These are phyloP conservation scores for Fusarium cyanostomum DNA, from an alignment of 2,329 filamentous ascomycete genomes.

Conservation along the genomic window DNA sequence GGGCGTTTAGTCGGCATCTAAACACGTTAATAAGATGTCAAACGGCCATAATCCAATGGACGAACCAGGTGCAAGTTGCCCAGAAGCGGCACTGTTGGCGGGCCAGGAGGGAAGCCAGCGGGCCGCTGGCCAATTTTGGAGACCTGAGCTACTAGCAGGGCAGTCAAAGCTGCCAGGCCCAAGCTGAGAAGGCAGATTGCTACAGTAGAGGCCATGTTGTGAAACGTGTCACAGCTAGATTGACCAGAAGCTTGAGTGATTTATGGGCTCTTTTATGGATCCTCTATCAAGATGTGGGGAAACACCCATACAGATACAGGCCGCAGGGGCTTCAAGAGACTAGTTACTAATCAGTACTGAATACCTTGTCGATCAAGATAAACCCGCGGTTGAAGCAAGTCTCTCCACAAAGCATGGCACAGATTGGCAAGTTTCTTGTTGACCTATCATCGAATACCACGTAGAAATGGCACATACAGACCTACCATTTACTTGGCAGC, in stretches of 20 bases:
- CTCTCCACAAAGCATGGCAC: too few relatives aligned
- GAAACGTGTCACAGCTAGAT: neutral
- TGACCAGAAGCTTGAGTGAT: neutral
- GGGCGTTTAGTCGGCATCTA: slow-evolving; percentile 2
- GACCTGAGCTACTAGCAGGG: neutral
- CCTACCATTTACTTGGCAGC: too few relatives aligned
- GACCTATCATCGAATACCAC: too few relatives aligned
- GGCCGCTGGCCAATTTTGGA: slow-evolving; percentile 3
- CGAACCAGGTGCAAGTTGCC: slow-evolving; percentile 2
- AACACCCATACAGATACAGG: too few relatives aligned
- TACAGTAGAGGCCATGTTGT: neutral
- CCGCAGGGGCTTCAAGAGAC: too few relatives aligned
- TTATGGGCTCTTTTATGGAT: neutral
- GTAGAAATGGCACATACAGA: too few relatives aligned
- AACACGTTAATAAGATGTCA: neutral
- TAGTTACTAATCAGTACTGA: too few relatives aligned
- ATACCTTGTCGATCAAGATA: too few relatives aligned
- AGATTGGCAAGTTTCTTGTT: too few relatives aligned
- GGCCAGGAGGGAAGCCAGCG: slow-evolving; percentile 2
- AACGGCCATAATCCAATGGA: neutral
- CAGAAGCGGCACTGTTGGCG: neutral
- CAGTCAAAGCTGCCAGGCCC: neutral
- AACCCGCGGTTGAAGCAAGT: too few relatives aligned
- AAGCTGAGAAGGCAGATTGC: neutral
- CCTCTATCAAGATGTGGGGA: too few relatives aligned